These are phyloP conservation scores for Carpinus viminea DNA, from an alignment of 306 rosid species.

Conservation along the genomic window DNA sequence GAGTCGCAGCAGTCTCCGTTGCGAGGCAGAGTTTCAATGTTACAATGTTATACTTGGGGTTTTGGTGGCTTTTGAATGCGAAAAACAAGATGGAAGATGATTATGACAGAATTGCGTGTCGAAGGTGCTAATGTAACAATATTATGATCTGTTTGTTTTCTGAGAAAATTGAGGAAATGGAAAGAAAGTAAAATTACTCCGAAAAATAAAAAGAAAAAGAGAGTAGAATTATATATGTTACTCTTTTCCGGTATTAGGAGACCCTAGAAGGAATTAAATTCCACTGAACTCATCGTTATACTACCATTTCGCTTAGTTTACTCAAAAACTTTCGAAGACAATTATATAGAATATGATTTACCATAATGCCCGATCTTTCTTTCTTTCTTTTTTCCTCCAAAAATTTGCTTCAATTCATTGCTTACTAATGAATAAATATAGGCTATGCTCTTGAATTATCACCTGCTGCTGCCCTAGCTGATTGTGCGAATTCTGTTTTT, in stretches of 20 bases:
- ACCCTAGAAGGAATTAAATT: neutral
- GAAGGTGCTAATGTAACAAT: neutral
- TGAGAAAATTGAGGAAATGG: neutral
- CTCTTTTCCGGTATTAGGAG: neutral
- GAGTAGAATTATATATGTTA: neutral
- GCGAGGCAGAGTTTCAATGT: constrained; percentile 49
- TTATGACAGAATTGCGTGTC: neutral
- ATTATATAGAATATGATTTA: neutral
- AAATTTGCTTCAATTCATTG: neutral
- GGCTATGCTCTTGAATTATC: neutral
- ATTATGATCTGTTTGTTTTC: neutral
- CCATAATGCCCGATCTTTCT: neutral
- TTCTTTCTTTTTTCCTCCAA: neutral
- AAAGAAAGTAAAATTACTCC: neutral
- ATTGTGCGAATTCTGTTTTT: neutral
- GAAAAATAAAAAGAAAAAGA: neutral
- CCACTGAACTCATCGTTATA: neutral
- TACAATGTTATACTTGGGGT: neutral
- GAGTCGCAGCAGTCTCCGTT: constrained; percentile 92
- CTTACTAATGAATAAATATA: neutral
- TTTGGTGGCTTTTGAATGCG: neutral
- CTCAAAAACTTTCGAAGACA: neutral
- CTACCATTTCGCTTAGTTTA: neutral
- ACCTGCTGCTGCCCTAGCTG: neutral
- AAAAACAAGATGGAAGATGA: neutral